These are phyloP conservation scores for Lanzia echinophila DNA, from an alignment of 2,329 filamentous ascomycete species.

Conservation along the genomic window DNA sequence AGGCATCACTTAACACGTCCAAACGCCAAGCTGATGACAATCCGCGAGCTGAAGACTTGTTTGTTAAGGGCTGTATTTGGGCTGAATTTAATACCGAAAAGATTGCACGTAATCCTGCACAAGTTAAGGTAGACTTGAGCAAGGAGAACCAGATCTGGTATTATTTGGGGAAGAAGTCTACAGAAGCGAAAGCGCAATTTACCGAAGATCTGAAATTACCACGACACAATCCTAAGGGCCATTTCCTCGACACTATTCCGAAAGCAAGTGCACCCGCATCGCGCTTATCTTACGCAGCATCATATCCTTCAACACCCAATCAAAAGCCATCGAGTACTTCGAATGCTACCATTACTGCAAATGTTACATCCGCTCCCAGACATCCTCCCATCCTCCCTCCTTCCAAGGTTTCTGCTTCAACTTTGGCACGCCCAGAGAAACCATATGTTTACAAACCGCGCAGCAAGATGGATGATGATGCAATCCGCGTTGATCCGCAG, in stretches of 20 bases:
- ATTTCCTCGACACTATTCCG: constrained; percentile 64
- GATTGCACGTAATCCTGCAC: constrained; percentile 49
- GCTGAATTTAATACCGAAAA: constrained; percentile 68
- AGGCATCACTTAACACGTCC: constrained; percentile 61
- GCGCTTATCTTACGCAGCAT: constrained; percentile 31
- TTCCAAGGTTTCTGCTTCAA: constrained; percentile 13
- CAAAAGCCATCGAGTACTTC: constrained; percentile 22
- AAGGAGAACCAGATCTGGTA: constrained; percentile 77
- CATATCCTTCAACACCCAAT: constrained; percentile 24
- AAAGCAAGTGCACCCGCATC: constrained; percentile 41
- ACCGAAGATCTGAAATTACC: constrained; percentile 63
- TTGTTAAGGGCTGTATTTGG: constrained; percentile 65
- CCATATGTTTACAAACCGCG: constrained; percentile 49
- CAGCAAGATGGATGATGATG: constrained; percentile 16
- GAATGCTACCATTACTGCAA: constrained; percentile 1
- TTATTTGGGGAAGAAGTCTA: constrained; percentile 80
- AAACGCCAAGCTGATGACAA: constrained; percentile 53
- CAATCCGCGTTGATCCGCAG: constrained; percentile 28
- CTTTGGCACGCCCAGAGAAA: constrained; percentile 35
- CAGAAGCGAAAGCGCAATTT: constrained; percentile 85
- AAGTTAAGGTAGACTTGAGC: constrained; percentile 63
- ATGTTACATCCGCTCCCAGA: neutral
- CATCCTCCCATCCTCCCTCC: neutral
- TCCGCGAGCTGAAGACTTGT: constrained; percentile 59
- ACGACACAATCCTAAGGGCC: constrained; percentile 61